Conservation (phyloP, 768 basidiomycete species). For the Mycena rosella region DNA sequence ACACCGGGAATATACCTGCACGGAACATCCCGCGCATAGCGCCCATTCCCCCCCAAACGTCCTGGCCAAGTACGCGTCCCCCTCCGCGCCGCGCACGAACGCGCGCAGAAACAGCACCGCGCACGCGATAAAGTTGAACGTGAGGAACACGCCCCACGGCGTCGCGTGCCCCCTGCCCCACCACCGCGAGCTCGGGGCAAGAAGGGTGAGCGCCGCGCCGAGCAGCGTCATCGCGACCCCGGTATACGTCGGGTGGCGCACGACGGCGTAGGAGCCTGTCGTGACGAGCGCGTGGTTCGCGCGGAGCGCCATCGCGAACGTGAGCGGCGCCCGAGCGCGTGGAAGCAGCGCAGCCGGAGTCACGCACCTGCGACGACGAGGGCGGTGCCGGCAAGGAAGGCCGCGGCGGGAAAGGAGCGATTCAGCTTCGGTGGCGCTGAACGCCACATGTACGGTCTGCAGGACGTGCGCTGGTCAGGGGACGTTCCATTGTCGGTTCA, state of each 20-base stretch:
- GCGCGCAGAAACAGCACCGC: neutral
- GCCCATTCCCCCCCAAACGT: neutral
- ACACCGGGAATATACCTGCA: neutral
- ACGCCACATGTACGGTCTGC: no score
- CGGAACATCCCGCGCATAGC: neutral
- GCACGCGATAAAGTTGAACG: conserved; percentile 62
- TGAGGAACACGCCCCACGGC: conserved; percentile 56
- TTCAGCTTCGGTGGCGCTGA: no score
- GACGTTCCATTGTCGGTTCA: no score
- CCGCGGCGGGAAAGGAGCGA: no score
- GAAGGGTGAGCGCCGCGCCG: neutral
- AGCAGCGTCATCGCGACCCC: conserved; percentile 21
- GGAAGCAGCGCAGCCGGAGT: conserved; percentile 14
- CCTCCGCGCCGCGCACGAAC: neutral
- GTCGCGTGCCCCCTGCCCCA: neutral
- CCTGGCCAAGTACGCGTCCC: neutral
- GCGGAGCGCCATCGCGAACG: conserved; percentile 14
- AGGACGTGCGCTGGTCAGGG: no score
- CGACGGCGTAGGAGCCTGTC: conserved; percentile 46
- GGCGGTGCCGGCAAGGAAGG: no score
- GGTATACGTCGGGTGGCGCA: conserved; percentile 51
- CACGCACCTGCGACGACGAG: neutral
- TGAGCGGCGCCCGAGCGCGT: conserved; percentile 14
- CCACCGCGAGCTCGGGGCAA: neutral
- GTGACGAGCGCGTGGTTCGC: conserved; percentile 38